Conservation (phyloP, 1,284 basidiomycete species). For the Cryptococcus depauperatus region DNA sequence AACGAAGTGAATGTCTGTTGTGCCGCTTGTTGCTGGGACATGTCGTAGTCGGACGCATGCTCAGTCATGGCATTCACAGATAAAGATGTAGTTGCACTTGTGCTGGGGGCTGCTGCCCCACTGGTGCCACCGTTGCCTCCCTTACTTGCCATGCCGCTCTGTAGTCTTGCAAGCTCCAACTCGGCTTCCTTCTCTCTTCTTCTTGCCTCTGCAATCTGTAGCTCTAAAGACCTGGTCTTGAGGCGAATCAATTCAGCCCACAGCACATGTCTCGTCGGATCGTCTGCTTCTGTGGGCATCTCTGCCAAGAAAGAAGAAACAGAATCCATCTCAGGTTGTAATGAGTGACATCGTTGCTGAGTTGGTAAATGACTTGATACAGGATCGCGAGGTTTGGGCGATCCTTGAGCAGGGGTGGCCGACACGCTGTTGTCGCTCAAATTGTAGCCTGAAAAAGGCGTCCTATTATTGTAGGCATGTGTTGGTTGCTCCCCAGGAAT, state of each 20-base stretch:
- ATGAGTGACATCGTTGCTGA: background rate
- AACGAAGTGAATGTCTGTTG: background rate
- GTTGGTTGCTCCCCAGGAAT: slow-evolving; percentile 7
- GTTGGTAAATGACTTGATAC: too few species aligned
- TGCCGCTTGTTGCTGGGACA: slow-evolving; percentile 3
- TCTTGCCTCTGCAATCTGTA: slow-evolving; percentile 41
- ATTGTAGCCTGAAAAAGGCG: background rate
- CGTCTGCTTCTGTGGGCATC: slow-evolving; percentile 23
- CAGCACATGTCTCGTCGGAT: slow-evolving; percentile 23
- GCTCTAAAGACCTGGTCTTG: slow-evolving; percentile 35
- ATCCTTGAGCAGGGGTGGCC: background rate
- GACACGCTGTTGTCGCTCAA: background rate
- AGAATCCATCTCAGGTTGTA: slow-evolving; percentile 2
- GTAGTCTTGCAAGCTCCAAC: slow-evolving; percentile 32
- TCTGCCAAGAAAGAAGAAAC: slow-evolving; percentile 16
- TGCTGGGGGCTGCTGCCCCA: slow-evolving; percentile 2
- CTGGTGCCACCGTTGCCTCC: slow-evolving; percentile 13
- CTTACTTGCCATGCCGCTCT: slow-evolving; percentile 7
- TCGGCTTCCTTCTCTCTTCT: slow-evolving; percentile 38
- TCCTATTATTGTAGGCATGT: background rate
- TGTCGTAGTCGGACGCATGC: too few species aligned
- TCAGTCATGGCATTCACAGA: background rate
- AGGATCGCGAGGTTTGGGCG: background rate
- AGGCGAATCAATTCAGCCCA: slow-evolving; percentile 39
- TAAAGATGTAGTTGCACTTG: slow-evolving; percentile 2